Base-by-base conservation (phyloP, 306 rosid genomes). In the Castanea crenata region DNA sequence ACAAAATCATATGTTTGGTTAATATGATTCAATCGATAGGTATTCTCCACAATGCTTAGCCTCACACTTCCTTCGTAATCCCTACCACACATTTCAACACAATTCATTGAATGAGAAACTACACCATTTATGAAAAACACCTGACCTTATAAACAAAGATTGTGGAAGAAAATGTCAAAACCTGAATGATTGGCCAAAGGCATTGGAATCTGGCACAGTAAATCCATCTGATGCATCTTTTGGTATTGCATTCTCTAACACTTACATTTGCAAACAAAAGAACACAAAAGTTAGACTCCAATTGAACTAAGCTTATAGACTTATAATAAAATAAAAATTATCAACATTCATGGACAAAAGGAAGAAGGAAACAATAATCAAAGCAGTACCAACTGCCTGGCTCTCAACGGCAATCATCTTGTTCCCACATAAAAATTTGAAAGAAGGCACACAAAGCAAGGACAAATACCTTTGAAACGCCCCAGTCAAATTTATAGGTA, bases 1-100 rank as follows among this genome's bases (percentile, higher is more conserved):
- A 87, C 88, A 51, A 76, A 87, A 35, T 79, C 81, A 79, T 27
- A 69, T 71, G 86, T 82, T 73, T 87, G 90, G 71, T 87, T 79
- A 27, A 71, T 73, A 74, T 84, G 90, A 23, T 87, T 83, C 77
- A 76, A 13, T 57, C 76, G 80, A 71, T 87, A 87, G 55, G 79
- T 84, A 56, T 82, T 72, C 75, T 79, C 83, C 68, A 87, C 88
- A 2, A 71, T 73, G 20, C 70, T 80, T 57, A 76, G 83, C 72
- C 90, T 84, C 74, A 74, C 79, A 2, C 81, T 79, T 18, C 54
- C 85, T 35, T 79, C 85, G 57, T 87, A 82, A 55, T 79, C 57
- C 41, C 88, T 87, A 76, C 71, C 71, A 65, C 19, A 20, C 71
- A 29, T 65, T 65, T 15, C 46, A n/a, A 14, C 12, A 10, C 12